Evolutionary conservation across 1,139 yeast genomes (phyloP), one percentile per base, ranked within the genome.

Genomic region (Kazachstania sp.): DNA sequence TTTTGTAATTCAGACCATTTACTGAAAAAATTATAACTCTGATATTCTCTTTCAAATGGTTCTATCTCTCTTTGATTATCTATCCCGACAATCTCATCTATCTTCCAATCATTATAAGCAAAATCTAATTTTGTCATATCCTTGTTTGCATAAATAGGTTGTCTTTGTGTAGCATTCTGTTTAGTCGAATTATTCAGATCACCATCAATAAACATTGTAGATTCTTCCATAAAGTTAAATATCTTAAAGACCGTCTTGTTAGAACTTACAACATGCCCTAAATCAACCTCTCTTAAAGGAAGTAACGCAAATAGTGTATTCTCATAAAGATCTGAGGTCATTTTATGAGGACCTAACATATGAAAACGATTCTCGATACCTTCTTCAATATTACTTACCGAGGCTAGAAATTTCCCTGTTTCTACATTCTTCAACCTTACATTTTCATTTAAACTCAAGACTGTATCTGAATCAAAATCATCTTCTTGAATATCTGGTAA

Each of bases 1-100:
- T 74, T 66, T 70, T 92, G 98, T 54, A 90, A 74, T 68, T 94
- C 97, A 71, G 80, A 71, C 87, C 95, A 92, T 67, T 92, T 94
- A 54, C 73, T 76, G 55, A 87, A 73, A 70, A 92, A 92, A 47
- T 95, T 81, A 47, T 38, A 38, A 6, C 26, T 16, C 26, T n/a
- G 20, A 16, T 11, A 28, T 11, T 9, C 11, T n/a, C 29, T 36
- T n/a, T 20, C 19, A n/a, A 78, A 79, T 12, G 67, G 61, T 42
- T 73, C 70, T 65, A 96, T 79, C 11, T 76, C 70, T 51, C 84
- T 94, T 13, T 68, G 67, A 56, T 90, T 64, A 50, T 77, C 80
- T 7, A 38, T 2, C 11, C 23, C 31, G 32, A 81, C 68, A 56
- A 92, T 86, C 13, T 73, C 71, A 52, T 87, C 95, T 54, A 90